Percentiles rank a stretch among this genome's conserved stretches.
Evolutionary conservation across 2,329 filamentous ascomycete genomes (phyloP).

Genomic region (Stagonosporopsis rhizophila): DNA sequence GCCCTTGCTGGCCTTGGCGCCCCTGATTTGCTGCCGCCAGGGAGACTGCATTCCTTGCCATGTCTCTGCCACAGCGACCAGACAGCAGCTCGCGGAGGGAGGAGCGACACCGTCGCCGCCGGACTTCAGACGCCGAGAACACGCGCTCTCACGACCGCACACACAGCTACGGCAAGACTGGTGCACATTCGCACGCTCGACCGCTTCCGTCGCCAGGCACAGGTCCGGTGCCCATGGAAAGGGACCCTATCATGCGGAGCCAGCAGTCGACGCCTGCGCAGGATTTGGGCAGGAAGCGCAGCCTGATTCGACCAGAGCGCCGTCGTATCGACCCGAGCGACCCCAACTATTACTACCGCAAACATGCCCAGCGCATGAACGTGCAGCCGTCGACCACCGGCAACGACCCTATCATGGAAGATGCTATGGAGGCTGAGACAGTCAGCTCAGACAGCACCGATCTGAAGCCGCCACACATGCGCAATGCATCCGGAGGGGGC

Average conservation of each 20-base stretch:
- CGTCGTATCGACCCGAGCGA: conserved; percentile 84
- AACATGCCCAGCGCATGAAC: conserved; percentile 92
- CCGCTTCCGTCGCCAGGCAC: conserved; percentile 56
- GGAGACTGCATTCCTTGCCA: conserved; percentile 39
- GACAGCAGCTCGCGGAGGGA: conserved; percentile 59
- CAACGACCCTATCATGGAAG: conserved; percentile 85
- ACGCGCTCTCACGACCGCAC: conserved; percentile 58
- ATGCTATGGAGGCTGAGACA: conserved; percentile 62
- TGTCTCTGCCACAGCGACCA: conserved; percentile 66
- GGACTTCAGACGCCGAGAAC: conserved; percentile 72
- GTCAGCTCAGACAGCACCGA: conserved; percentile 70
- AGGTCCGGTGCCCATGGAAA: conserved; percentile 51
- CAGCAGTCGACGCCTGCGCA: conserved; percentile 47
- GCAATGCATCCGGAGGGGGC: conserved; percentile 47
- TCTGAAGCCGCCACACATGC: conserved; percentile 53
- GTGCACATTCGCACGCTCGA: conserved; percentile 50
- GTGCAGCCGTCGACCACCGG: conserved; percentile 90
- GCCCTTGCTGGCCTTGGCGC: conserved; percentile 16
- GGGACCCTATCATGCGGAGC: conserved; percentile 60
- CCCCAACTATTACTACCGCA: conserved; percentile 93
- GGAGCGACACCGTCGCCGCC: conserved; percentile 65
- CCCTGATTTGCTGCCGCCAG: conserved; percentile 5
- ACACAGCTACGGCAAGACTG: conserved; percentile 49
- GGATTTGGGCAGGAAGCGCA: conserved; percentile 76
- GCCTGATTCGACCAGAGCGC: conserved; percentile 87